Conservation (phyloP, 305 asterid genomes). For the Fraxinus latifolia region DNA sequence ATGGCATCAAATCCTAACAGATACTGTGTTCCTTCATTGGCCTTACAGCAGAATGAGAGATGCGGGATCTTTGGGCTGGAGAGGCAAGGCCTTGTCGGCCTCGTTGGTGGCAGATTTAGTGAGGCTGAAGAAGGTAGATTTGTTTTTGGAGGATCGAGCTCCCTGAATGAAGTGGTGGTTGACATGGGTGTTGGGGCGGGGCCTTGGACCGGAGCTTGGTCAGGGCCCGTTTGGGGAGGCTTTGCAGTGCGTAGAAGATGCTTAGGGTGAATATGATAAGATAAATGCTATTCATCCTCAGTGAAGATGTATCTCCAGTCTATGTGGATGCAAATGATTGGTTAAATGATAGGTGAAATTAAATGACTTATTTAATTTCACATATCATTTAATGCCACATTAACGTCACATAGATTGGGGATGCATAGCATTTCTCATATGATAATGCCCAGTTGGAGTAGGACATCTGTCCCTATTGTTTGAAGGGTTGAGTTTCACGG, state of each 20-base stretch:
- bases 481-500: neutral
- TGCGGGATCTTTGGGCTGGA: constrained; percentile 79
- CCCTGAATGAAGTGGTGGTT: constrained; percentile 76
- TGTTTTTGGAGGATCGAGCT: constrained; percentile 54
- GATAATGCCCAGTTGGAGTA: constrained; percentile 49
- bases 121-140: constrained; percentile 44
- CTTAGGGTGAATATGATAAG: constrained; percentile 36
- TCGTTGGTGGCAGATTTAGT: constrained; percentile 68
- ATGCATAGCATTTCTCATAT: neutral
- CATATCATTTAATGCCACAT: too few relatives aligned
- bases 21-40: neutral
- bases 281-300: too few relatives aligned
- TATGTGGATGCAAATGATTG: too few relatives aligned
- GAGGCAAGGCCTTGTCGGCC: constrained; percentile 60
- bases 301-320: too few relatives aligned
- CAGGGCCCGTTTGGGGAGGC: constrained; percentile 57
- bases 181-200: constrained; percentile 57
- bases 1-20: too few relatives aligned
- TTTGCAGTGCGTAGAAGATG: constrained; percentile 55
- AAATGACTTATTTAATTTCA: too few relatives aligned
- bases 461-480: constrained; percentile 46
- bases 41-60: constrained; percentile 46
- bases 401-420: too few relatives aligned
- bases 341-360: too few relatives aligned
- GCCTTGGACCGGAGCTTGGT: constrained; percentile 52